Conservation (phyloP, 2,329 filamentous ascomycete species). For the Lecanicillium sp. region DNA sequence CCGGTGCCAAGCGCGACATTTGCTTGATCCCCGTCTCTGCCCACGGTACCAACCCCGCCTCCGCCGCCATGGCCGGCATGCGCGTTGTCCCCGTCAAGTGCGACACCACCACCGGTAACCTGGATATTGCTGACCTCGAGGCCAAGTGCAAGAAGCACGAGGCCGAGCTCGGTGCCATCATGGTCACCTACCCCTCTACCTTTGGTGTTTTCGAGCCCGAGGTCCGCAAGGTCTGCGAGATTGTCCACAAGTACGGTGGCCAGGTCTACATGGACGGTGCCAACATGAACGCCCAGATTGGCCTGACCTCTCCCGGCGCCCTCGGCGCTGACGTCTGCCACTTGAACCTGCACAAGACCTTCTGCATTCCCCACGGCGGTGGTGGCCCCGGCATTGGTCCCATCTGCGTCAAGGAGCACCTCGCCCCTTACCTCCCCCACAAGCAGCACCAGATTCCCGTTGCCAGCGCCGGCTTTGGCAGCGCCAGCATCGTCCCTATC, state of each 20-base stretch:
- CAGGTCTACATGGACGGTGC: slow-evolving; percentile 98
- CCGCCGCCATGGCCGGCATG: slow-evolving; percentile 94
- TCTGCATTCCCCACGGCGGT: slow-evolving; percentile 95
- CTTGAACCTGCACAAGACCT: slow-evolving; percentile 96
- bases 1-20: slow-evolving; percentile 70
- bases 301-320: slow-evolving; percentile 86
- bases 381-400: slow-evolving; percentile 91
- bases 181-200: slow-evolving; percentile 95
- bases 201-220: slow-evolving; percentile 91
- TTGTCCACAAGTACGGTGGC: slow-evolving; percentile 82
- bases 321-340: slow-evolving; percentile 97
- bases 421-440: slow-evolving; percentile 67
- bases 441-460: slow-evolving; percentile 34
- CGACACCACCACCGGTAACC: slow-evolving; percentile 76
- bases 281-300: slow-evolving; percentile 98
- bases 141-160: slow-evolving; percentile 84
- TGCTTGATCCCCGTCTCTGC: slow-evolving; percentile 93
- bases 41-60: slow-evolving; percentile 92
- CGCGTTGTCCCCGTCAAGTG: slow-evolving; percentile 89
- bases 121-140: slow-evolving; percentile 79
- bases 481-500: slow-evolving; percentile 87
- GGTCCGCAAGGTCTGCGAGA: slow-evolving; percentile 74
- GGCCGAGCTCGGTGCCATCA: slow-evolving; percentile 81
- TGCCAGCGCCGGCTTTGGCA: slow-evolving; percentile 77
- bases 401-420: slow-evolving; percentile 81